Evolutionary conservation across 2,329 filamentous ascomycete species (phyloP).

Genomic region (Acrocalymma vagum): DNA sequence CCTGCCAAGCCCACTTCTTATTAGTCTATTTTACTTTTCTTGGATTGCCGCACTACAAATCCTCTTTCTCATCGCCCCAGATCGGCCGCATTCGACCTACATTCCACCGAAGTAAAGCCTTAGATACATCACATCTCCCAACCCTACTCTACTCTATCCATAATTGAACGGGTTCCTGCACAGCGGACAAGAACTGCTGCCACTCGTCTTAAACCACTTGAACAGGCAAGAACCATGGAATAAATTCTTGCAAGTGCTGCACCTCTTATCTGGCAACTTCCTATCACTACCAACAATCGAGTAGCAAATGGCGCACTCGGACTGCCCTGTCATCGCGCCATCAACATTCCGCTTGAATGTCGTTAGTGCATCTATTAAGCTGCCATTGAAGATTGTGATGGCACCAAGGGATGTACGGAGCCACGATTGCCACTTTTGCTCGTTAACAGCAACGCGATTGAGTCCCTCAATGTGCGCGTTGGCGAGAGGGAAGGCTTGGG

Average conservation of each 20-base stretch:
- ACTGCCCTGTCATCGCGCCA: slow-evolving; percentile 89
- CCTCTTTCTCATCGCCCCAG: too few relatives aligned
- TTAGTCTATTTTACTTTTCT: too few relatives aligned
- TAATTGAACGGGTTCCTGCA: slow-evolving; percentile 88
- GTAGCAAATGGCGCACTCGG: slow-evolving; percentile 97
- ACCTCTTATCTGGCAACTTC: slow-evolving; percentile 90
- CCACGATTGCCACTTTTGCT: slow-evolving; percentile 94
- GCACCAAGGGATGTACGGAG: slow-evolving; percentile 87
- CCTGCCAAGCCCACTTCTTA: too few relatives aligned
- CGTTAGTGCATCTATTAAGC: slow-evolving; percentile 83
- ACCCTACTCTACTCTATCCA: slow-evolving; percentile 38
- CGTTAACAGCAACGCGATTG: slow-evolving; percentile 85
- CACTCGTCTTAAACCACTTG: slow-evolving; percentile 97
- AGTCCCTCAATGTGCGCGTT: slow-evolving; percentile 78
- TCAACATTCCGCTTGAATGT: slow-evolving; percentile 88
- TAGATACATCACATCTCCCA: neutral
- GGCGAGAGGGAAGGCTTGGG: slow-evolving; percentile 82
- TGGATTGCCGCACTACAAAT: too few relatives aligned
- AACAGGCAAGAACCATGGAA: slow-evolving; percentile 92
- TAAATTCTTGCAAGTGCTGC: slow-evolving; percentile 89
- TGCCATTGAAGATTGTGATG: slow-evolving; percentile 92
- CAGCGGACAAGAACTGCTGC: slow-evolving; percentile 88
- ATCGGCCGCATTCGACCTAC: too few relatives aligned
- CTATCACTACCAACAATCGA: slow-evolving; percentile 89
- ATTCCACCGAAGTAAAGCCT: too few relatives aligned